Percentiles rank a stretch among this genome's conserved stretches.
These are phyloP conservation scores for Raddia guianensis DNA, from an alignment of 176 grass and related monocot species.

Conservation along the genomic window DNA sequence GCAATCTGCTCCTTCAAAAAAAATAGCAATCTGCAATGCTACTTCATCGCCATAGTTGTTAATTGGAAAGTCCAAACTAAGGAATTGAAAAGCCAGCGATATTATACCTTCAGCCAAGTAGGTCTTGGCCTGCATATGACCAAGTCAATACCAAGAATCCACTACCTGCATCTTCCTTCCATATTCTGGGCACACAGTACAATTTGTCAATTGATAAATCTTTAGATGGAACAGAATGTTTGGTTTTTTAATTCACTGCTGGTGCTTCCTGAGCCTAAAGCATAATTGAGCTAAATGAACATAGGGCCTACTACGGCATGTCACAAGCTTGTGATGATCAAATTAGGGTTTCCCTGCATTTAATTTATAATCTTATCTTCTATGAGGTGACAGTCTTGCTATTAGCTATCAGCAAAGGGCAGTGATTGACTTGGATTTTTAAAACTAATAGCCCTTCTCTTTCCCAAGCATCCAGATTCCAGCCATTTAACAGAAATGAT, in stretches of 20 bases:
- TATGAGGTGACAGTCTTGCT: conserved; percentile 25
- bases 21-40: conserved; percentile 29
- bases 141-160: conserved; percentile 35
- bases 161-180: conserved; percentile 21
- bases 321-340: background rate
- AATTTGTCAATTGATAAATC: no score
- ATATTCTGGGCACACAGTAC: background rate
- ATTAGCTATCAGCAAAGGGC: conserved; percentile 34
- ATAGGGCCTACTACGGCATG: background rate
- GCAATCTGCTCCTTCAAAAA: conserved; percentile 13
- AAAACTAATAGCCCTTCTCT: conserved; percentile 27
- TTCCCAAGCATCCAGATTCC: conserved; percentile 21
- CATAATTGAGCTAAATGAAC: background rate
- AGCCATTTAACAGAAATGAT: conserved; percentile 1
- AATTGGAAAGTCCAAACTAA: conserved; percentile 5
- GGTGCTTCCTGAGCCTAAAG: background rate
- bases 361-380: conserved; percentile 22
- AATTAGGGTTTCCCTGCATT: conserved; percentile 4
- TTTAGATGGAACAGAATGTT: conserved; percentile 15
- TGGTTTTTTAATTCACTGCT: background rate
- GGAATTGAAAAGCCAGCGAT: conserved; percentile 8
- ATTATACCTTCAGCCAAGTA: background rate
- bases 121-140: background rate
- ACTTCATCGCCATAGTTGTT: background rate
- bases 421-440: conserved; percentile 17